Base-by-base conservation (phyloP, 164 flowering plant genomes). In the Kingdonia uniflora region DNA sequence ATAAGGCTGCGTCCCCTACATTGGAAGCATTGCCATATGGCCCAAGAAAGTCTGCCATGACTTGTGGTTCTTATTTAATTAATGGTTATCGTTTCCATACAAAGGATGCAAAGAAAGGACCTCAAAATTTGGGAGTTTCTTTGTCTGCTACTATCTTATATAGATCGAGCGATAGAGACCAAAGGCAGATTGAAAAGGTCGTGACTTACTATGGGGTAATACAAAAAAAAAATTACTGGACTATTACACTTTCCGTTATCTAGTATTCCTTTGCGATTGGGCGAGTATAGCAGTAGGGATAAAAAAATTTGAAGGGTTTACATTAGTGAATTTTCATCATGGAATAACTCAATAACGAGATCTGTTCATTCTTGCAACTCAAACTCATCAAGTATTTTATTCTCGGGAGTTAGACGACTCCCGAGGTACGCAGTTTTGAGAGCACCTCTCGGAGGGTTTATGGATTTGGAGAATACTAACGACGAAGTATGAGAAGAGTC, bases 261-360 rank as follows among this genome's bases (percentile, higher is more conserved):
- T 40, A 11, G 7, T 56, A 4, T 56, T 45, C 37, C 16, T 19
- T 12, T 56, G 51, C 46, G 59, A 45, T 21, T 56, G 43, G 51
- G 52, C 44, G 14, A 45, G 21, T 19, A 33, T 14, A 8, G 6
- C 6, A 10, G 0, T 0, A 4, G 42, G 59, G 14, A 26, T 56
- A n/a, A 3, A 56, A 45, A 19, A 16, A 43, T 42, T 26, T 19
- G 35, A 56, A 7, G 59, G 51, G 0, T 45, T 56, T 19, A 45
- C 51, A 6, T 19, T 56, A 19, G 59, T 56, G 0, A 46, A 58
- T 49, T 22, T 47, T 54, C 54, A 14, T 29, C 25, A 42, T 20
- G 14, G 33, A 20, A 23, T 11, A 39, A 47, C 35, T 39, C 57
- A 60, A 20, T 51, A 21, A 19, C 51, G 29, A 12, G 42, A 55